phyloP scores from a whole-genome alignment of 202 grass and related monocot species.

The Cymbopogon flexuosus region DNA sequence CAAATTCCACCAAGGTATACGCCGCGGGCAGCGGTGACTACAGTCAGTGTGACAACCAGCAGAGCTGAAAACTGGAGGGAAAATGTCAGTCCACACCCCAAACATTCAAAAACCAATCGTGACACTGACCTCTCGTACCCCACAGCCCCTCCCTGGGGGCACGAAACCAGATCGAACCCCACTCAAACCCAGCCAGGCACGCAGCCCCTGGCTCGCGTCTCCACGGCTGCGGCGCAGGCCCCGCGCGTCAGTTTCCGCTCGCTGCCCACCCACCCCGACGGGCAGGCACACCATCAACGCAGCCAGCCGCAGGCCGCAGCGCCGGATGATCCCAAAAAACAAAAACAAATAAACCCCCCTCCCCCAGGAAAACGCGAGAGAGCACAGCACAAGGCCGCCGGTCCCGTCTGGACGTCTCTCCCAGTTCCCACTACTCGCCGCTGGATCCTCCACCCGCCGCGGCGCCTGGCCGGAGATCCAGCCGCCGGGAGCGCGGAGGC shows the following conservation, averaged over 20 bases:
- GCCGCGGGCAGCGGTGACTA: neutral
- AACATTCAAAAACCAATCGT: conserved; percentile 32
- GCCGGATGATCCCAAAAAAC: neutral
- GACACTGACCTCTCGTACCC: neutral
- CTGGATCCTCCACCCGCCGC: conserved; percentile 25
- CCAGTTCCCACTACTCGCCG: neutral
- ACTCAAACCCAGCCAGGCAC: neutral
- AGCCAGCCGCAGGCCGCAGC: neutral
- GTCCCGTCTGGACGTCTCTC: neutral
- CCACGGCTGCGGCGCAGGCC: neutral
- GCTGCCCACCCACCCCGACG: neutral
- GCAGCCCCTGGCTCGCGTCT: neutral
- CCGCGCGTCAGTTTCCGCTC: conserved; percentile 18
- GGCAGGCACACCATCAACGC: neutral
- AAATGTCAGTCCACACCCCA: neutral
- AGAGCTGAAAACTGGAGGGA: neutral
- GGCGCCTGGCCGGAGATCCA: conserved; percentile 2
- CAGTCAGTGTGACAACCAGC: no score
- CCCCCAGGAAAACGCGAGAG: neutral
- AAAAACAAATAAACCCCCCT: conserved; percentile 10
- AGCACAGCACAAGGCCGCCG: conserved; percentile 1
- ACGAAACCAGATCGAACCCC: neutral
- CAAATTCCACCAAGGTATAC: neutral
- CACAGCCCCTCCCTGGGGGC: neutral
- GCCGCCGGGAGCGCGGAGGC: neutral